Evolutionary conservation across 805 yeast genomes (phyloP).

Genomic region (Wickerhamiella occidentalis): DNA sequence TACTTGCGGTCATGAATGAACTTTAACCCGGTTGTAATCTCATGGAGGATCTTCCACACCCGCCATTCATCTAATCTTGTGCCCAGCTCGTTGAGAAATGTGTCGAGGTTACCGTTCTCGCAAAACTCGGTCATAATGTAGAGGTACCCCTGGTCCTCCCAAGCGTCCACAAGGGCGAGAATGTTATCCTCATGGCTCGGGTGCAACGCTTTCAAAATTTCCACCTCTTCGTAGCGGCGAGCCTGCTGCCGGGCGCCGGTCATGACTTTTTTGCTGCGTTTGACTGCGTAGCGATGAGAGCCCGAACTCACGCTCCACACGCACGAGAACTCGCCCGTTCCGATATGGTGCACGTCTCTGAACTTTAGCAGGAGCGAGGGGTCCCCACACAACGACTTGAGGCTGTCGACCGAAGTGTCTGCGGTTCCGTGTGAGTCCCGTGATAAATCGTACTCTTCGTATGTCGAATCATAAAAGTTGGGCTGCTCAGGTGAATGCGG

Average conservation of each 20-base stretch:
- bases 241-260: conserved; percentile 46
- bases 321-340: conserved; percentile 79
- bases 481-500: conserved; percentile 2
- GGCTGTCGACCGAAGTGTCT: conserved; percentile 6
- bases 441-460: conserved; percentile 6
- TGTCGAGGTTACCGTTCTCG: conserved; percentile 83
- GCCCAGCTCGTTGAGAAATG: conserved; percentile 66
- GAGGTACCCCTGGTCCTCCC: conserved; percentile 62
- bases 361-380: conserved; percentile 35
- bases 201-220: conserved; percentile 34
- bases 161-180: conserved; percentile 65
- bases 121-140: conserved; percentile 93
- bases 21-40: conserved; percentile 60
- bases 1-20: conserved; percentile 68
- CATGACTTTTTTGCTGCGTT: conserved; percentile 63
- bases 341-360: conserved; percentile 59
- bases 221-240: conserved; percentile 64
- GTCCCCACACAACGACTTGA: conserved; percentile 13
- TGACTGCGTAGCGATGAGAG: conserved; percentile 65
- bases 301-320: conserved; percentile 61
- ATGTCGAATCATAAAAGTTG: not conserved
- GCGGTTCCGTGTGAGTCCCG: conserved; percentile 6
- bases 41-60: conserved; percentile 91
- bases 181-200: conserved; percentile 66
- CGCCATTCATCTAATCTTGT: conserved; percentile 89